Base-by-base conservation (phyloP, 306 rosid species). In the Prunus campanulata region DNA sequence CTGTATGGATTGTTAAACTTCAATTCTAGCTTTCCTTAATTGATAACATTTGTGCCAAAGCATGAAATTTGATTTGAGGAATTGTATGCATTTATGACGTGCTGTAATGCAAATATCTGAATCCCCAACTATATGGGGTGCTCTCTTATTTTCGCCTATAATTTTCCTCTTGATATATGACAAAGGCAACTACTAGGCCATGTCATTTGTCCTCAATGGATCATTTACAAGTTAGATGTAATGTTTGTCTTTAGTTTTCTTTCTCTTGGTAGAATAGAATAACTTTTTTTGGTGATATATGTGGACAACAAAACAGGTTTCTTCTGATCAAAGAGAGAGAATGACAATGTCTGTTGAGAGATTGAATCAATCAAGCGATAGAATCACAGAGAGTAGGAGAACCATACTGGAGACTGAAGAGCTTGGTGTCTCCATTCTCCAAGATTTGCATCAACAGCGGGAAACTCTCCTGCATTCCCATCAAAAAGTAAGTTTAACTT, bases 391-490 rank as follows among this genome's bases (percentile, higher is more conserved):
- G 81, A 90, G 97, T 83, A 89, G 90, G 80, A 90, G 96, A 82
- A 83, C 93, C n/a, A 59, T 92, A 24, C 71, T 90, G 70, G 97
- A 92, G 81, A 90, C 97, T 0, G 97, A 90, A 87, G 93, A 92
- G 51, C 89, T 90, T 39, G 97, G 97, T 60, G 88, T 88, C 83
- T 87, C 91, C 70, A 87, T 92, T 80, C 93, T 92, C 76, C 88
- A 92, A 76, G 96, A 92, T 90, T 82, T 92, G 83, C 97, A 92
- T 71, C 90, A 86, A 81, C 97, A 92, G 77, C 91, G 97, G 6
- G 96, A 92, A 86, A 92, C 96, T 78, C 96, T 92, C 65, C 83
- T 92, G 68, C 86, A 77, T 81, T 92, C 97, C 73, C 96, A 92
- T 83, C 68, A 83, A 68, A 92, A 85, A 79, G 97, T 92, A 87